Evolutionary conservation across 805 yeast genomes (phyloP).

Genomic region (Saccharomycopsis olivae): DNA sequence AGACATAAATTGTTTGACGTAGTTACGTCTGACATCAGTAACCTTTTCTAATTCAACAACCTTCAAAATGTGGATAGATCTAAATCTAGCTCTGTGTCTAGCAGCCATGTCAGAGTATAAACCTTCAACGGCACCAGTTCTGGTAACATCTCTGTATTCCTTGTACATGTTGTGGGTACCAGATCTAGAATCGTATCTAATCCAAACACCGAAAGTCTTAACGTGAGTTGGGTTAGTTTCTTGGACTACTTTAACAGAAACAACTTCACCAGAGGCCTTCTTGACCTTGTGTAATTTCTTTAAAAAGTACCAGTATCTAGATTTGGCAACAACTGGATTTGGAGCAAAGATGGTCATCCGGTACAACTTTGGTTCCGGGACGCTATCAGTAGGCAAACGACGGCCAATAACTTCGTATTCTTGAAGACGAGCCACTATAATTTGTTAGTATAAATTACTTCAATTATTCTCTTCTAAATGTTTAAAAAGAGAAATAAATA

Average conservation of each 20-base stretch:
- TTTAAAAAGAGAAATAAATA: too few species aligned
- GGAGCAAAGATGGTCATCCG: conserved; percentile 99
- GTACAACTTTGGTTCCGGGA: conserved; percentile 99
- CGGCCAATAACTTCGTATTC: conserved; percentile 99
- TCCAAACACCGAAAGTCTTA: conserved; percentile 99
- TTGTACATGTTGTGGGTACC: conserved; percentile 99
- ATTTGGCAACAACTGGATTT: conserved; percentile 97
- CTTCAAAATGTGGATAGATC: conserved; percentile 98
- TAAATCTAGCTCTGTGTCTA: conserved; percentile 99
- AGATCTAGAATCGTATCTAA: conserved; percentile 99
- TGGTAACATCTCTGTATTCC: conserved; percentile 99
- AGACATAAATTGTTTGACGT: conserved; percentile 93
- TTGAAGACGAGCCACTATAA: conserved; percentile 84
- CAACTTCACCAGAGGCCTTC: conserved; percentile 99
- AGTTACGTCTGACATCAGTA: conserved; percentile 98
- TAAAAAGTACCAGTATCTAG: conserved; percentile 99
- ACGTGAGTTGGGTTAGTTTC: conserved; percentile 98
- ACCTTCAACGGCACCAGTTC: conserved; percentile 97
- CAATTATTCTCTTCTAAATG: background rate
- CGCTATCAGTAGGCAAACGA: conserved; percentile 97
- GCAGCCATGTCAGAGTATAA: conserved; percentile 99
- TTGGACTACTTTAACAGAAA: conserved; percentile 79
- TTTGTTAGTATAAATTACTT: conserved; percentile 6
- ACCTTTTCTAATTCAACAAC: conserved; percentile 98
- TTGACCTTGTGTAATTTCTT: conserved; percentile 98